Conservation (phyloP, 306 rosid species). For the Malus sieversii region DNA sequence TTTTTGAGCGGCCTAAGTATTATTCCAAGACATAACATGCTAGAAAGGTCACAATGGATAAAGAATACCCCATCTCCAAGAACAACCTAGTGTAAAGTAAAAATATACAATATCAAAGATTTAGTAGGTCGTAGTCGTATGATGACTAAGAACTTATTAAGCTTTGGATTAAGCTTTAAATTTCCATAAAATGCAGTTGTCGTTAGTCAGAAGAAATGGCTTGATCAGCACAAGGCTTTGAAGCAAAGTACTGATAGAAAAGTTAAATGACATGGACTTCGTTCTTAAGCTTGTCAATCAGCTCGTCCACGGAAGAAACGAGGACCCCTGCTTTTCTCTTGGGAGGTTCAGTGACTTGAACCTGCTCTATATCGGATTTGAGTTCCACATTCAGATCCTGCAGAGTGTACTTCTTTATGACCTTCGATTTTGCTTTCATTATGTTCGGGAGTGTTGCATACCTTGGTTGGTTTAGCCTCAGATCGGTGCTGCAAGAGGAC, state of each 20-base stretch:
- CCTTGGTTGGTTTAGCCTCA: constrained; percentile 91
- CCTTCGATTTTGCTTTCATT: constrained; percentile 92
- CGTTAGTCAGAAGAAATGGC: constrained; percentile 6
- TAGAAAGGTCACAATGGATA: neutral
- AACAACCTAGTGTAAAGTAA: neutral
- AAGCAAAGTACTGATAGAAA: neutral
- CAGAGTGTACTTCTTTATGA: constrained; percentile 61
- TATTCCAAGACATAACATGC: neutral
- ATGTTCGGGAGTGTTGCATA: constrained; percentile 95
- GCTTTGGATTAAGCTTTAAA: neutral
- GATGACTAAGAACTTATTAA: neutral
- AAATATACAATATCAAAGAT: no score
- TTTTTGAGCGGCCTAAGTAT: no score
- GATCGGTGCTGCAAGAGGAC: constrained; percentile 54
- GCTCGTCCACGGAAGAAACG: constrained; percentile 81
- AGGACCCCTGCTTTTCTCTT: constrained; percentile 82
- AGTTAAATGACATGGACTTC: constrained; percentile 75
- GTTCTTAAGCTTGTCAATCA: constrained; percentile 72
- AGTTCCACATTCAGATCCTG: constrained; percentile 71
- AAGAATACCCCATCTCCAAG: neutral
- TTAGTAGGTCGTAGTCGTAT: neutral
- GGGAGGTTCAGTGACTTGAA: constrained; percentile 83
- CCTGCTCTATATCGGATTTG: constrained; percentile 62
- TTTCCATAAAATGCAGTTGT: neutral
- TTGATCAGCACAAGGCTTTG: neutral